Conservation (phyloP, 176 grass and related monocot species). For the Cocos nucifera region DNA sequence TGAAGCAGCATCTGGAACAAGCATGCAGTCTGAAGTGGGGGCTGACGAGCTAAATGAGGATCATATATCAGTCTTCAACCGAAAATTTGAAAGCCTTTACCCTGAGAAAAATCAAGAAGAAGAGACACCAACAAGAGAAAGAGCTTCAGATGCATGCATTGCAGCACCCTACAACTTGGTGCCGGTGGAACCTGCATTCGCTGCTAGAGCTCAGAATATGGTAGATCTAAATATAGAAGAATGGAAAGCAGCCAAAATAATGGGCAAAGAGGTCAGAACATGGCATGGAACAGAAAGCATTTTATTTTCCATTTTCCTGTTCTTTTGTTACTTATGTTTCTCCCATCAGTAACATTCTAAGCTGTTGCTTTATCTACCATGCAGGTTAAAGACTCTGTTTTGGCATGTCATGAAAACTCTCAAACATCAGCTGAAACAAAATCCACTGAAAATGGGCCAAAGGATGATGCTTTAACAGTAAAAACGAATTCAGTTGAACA, state of each 20-base stretch:
- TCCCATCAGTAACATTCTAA: background rate
- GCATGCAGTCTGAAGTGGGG: background rate
- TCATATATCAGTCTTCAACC: background rate
- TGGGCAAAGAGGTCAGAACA: background rate
- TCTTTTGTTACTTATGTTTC: background rate
- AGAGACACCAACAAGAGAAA: slow-evolving; percentile 2
- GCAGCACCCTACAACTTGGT: background rate
- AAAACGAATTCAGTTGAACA: background rate
- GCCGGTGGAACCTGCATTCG: background rate
- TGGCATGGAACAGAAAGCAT: background rate
- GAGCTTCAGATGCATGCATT: background rate
- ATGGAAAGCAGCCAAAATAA: background rate
- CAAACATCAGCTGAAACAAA: background rate
- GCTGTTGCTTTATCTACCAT: background rate
- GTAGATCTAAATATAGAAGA: background rate
- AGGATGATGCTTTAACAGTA: background rate
- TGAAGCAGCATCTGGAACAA: too few relatives aligned
- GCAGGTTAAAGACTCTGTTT: slow-evolving; percentile 6
- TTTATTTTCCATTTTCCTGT: too few relatives aligned
- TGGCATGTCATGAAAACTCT: background rate
- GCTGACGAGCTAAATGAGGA: background rate
- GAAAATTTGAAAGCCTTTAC: background rate
- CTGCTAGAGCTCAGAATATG: too few relatives aligned
- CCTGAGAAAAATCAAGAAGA: slow-evolving; percentile 3
- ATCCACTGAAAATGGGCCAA: background rate